Base-by-base conservation (phyloP, 345 rosid genomes). In the Abelmoschus esculentus region DNA sequence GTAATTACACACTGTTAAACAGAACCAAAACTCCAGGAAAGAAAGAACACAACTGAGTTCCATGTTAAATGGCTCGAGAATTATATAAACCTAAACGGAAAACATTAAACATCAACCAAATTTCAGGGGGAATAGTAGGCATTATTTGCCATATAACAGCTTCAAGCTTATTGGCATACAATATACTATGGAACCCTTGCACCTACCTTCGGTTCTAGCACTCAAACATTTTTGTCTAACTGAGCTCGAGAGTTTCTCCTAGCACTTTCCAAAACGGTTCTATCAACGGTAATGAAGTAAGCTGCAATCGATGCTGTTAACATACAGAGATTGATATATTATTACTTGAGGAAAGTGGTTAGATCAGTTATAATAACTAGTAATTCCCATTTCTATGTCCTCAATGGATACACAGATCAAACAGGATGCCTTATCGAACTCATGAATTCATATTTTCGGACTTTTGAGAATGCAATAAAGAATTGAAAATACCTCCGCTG, bases 281-380 rank as follows among this genome's bases (percentile, higher is more conserved):
- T 87, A 76, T 87, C 91, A 15, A 80, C 91, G 49, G 87, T 85
- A 75, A 87, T 77, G 69, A 87, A 87, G 80, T 78, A 87, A 0
- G 87, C 61, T 22, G 91, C 80, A 22, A 87, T 77, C 3, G 91
- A 80, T 1, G 83, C 87, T 85, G 87, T 83, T 44, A 29, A 74
- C 50, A 38, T 58, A 69, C 15, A 58, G 62, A 31, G 14, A 61
- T 17, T 52, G 6, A 19, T 15, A 61, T n/a, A 50, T 5, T 62
- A 70, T 29, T 2, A 40, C 6, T 9, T 6, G 3, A 38, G 26
- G 9, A 67, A 18, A 53, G 8, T 15, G 26, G 40, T 32, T 32
- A 1, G 19, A 15, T 36, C 53, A 19, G n/a, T 46, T 46, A 46
- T 46, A 46, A 46, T 46, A 46, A 52, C 13, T 1, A 7, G 4